Percentiles rank a stretch among this genome's conserved stretches.
Conservation (phyloP, 257 asterid species). For the Capsicum baccatum region DNA sequence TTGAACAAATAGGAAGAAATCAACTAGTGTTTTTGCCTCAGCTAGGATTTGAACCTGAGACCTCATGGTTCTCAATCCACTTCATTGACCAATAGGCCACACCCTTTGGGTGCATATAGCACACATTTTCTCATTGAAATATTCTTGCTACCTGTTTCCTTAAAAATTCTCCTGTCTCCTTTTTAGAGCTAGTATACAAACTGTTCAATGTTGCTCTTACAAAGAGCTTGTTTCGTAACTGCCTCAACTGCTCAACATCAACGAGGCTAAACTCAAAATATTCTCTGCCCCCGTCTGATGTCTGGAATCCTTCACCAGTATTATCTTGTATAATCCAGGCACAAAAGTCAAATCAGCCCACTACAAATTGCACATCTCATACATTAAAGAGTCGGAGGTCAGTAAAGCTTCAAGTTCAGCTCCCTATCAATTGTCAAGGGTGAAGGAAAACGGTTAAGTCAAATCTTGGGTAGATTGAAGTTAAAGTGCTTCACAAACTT, state of each 20-base stretch:
- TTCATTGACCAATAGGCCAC: not conserved
- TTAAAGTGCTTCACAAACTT: not conserved
- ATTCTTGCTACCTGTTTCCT: not conserved
- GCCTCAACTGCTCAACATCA: not conserved
- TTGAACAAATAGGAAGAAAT: not conserved
- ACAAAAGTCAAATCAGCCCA: not conserved
- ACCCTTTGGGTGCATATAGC: not conserved
- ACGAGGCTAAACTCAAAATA: not conserved
- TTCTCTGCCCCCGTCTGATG: not conserved
- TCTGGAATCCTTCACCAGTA: not conserved
- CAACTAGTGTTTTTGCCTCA: not conserved
- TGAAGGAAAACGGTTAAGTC: not conserved
- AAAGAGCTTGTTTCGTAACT: not conserved
- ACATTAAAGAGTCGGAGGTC: not conserved
- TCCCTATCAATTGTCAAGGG: not conserved
- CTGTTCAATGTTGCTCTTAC: not conserved
- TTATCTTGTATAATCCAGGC: not conserved
- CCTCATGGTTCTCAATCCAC: not conserved
- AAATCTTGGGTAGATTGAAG: not conserved
- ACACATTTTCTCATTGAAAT: not conserved
- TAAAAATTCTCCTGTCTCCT: not conserved
- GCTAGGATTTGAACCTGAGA: not conserved
- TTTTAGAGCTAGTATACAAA: not conserved
- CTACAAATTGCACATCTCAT: not conserved
- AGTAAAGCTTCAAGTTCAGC: not conserved